Evolutionary conservation across 805 yeast species (phyloP).

Genomic region (Isabelozyma pseudorhagii): DNA sequence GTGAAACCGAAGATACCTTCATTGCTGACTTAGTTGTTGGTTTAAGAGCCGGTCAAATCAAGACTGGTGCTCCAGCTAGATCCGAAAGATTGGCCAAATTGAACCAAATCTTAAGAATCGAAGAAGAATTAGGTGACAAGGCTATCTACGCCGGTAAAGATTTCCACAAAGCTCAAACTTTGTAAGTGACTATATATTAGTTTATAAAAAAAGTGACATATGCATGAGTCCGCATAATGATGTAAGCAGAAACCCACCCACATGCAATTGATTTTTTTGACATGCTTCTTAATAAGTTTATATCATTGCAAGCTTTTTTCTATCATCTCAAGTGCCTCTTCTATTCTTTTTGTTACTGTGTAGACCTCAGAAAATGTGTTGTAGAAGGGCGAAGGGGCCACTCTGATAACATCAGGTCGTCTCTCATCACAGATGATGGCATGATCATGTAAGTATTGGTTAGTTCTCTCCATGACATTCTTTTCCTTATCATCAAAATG

Average conservation of each 20-base stretch:
- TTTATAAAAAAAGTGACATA: background rate
- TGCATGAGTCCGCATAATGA: background rate
- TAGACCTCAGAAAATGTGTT: conserved; percentile 69
- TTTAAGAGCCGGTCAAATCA: conserved; percentile 18
- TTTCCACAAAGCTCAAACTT: conserved; percentile 7
- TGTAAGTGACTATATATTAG: background rate
- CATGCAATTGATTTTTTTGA: too few species aligned
- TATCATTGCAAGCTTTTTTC: background rate
- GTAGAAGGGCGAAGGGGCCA: conserved; percentile 86
- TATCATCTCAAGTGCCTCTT: conserved; percentile 31
- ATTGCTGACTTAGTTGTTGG: conserved; percentile 22
- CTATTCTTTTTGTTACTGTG: conserved; percentile 41
- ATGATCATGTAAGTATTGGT: conserved; percentile 42
- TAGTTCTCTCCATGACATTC: conserved; percentile 62
- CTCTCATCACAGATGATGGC: conserved; percentile 88
- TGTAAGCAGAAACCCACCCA: too few species aligned
- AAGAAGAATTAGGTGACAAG: conserved; percentile 17
- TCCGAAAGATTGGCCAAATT: conserved; percentile 21
- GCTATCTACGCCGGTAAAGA: conserved; percentile 15
- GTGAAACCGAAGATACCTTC: conserved; percentile 20
- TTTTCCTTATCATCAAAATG: conserved; percentile 29
- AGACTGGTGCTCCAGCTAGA: conserved; percentile 21
- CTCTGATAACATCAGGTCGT: conserved; percentile 81
- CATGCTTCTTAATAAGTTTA: too few species aligned
- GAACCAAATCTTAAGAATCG: conserved; percentile 19